Percentiles rank a stretch among this genome's conserved stretches.
These are phyloP conservation scores for Themeda triandra DNA, from an alignment of 176 grass and related monocot species.

Conservation along the genomic window DNA sequence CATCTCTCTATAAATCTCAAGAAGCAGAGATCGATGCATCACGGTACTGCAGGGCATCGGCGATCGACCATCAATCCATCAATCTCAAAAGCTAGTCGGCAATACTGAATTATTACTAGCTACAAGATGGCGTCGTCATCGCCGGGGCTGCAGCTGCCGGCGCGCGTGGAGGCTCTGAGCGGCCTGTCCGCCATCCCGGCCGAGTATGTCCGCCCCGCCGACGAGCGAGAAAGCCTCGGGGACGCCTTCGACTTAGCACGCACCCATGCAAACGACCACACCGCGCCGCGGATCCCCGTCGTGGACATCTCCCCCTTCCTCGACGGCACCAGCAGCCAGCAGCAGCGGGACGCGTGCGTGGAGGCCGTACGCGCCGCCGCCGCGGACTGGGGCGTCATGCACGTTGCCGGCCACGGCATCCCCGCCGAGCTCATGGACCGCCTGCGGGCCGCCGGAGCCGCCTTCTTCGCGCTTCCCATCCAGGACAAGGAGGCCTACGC, in stretches of 20 bases:
- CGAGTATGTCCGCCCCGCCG: slow-evolving; percentile 71
- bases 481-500: slow-evolving; percentile 69
- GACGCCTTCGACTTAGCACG: slow-evolving; percentile 57
- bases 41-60: too few relatives aligned
- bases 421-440: slow-evolving; percentile 37
- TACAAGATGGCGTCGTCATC: not conserved
- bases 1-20: too few relatives aligned
- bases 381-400: slow-evolving; percentile 85
- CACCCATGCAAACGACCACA: not conserved
- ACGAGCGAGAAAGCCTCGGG: slow-evolving; percentile 64
- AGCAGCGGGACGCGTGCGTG: slow-evolving; percentile 24
- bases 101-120: too few relatives aligned
- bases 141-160: not conserved
- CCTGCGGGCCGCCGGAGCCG: slow-evolving; percentile 50
- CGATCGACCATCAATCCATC: not conserved
- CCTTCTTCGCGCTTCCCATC: slow-evolving; percentile 68
- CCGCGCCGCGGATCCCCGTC: slow-evolving; percentile 51
- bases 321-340: not conserved
- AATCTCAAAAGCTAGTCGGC: not conserved
- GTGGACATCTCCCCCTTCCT: slow-evolving; percentile 61
- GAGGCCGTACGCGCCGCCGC: slow-evolving; percentile 60
- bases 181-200: slow-evolving; percentile 48
- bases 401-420: slow-evolving; percentile 72
- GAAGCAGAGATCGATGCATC: too few relatives aligned
- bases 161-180: slow-evolving; percentile 70